phyloP scores from a whole-genome alignment of 495 filamentous ascomycete species.

The Tuber indicum region DNA sequence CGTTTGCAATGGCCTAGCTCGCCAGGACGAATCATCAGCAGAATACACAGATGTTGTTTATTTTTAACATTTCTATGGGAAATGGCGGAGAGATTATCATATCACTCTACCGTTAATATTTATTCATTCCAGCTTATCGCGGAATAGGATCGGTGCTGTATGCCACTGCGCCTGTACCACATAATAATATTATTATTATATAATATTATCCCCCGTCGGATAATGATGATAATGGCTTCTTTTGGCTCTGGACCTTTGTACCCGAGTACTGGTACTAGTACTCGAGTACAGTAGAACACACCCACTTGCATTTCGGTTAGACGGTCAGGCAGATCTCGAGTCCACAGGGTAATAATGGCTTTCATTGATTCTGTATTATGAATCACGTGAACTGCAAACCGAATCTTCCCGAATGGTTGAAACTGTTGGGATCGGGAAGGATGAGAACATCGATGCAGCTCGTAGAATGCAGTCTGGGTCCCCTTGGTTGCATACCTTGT shows the following conservation, averaged over 20 bases:
- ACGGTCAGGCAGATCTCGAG: not conserved
- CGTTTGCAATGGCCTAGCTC: not conserved
- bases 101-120: not conserved
- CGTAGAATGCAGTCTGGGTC: conserved; percentile 2
- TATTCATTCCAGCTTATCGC: not conserved
- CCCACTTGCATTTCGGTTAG: not conserved
- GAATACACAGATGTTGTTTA: not conserved
- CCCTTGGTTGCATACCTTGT: not conserved
- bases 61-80: not conserved
- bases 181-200: no score
- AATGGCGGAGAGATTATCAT: not conserved
- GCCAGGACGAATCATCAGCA: not conserved
- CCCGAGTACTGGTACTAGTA: no score
- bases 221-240: not conserved
- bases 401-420: not conserved
- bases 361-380: not conserved
- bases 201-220: not conserved
- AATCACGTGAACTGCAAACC: not conserved
- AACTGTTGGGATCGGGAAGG: not conserved
- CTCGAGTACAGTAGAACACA: not conserved
- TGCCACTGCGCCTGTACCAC: not conserved
- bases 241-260: not conserved
- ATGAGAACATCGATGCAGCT: not conserved
- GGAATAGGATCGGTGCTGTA: not conserved
- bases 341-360: not conserved